Conservation (phyloP, 176 grass and related monocot species). For the Aegilops bicornis region DNA sequence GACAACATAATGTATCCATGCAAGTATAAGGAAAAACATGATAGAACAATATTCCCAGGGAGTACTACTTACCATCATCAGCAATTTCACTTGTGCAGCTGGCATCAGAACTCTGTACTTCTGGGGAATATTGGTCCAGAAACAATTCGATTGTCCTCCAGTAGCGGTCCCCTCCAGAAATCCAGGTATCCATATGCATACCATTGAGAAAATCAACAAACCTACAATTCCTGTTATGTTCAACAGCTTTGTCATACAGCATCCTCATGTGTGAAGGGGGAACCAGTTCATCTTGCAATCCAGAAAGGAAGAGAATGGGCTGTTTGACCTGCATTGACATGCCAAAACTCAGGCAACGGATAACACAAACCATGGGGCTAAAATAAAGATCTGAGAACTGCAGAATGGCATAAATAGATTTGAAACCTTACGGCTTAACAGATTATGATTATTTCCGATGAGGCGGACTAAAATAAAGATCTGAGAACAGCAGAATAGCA, state of each 20-base stretch:
- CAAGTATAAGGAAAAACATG: background rate
- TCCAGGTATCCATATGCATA: conserved; percentile 99
- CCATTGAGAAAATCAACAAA: conserved; percentile 98
- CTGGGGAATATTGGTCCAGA: conserved; percentile 58
- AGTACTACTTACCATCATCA: conserved; percentile 23
- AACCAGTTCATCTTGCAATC: conserved; percentile 95
- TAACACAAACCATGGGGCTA: background rate
- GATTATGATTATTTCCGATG: background rate
- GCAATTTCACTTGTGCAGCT: conserved; percentile 46
- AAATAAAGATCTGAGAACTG: conserved; percentile 26
- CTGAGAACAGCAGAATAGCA: background rate
- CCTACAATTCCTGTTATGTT: conserved; percentile 59
- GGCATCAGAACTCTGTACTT: conserved; percentile 37
- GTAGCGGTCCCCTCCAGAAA: conserved; percentile 83
- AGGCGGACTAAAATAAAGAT: conserved; percentile 16
- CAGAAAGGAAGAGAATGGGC: conserved; percentile 91
- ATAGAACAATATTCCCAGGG: background rate
- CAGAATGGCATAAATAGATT: background rate
- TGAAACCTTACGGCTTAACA: background rate
- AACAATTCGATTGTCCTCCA: conserved; percentile 94
- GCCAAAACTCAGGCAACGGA: conserved; percentile 5
- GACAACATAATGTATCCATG: background rate
- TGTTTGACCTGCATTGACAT: conserved; percentile 60
- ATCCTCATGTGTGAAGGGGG: conserved; percentile 84
- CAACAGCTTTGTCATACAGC: conserved; percentile 68